Evolutionary conservation across 805 yeast genomes (phyloP), one percentile per base, ranked within the genome.

Genomic region (Starmera caribaea): DNA sequence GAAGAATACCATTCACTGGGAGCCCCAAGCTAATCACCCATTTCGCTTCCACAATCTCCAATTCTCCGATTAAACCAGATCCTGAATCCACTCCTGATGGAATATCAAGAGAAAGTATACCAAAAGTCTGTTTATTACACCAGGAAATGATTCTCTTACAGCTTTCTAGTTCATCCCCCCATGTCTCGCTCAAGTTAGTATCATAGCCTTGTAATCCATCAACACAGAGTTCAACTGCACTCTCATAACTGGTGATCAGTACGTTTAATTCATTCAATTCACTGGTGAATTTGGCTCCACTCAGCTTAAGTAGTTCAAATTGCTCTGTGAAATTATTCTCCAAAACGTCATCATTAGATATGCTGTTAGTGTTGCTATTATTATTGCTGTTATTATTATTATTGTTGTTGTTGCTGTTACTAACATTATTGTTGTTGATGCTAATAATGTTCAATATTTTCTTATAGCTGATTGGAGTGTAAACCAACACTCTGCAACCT

Each of bases 141-240:
- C 96, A 88, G 5, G 61, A 57, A 21, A 85, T 72, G 15, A 85
- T 57, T 29, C 65, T 60, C 26, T 56, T 53, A 9, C 73, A 66
- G 16, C 51, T 49, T 17, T 59, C 50, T 16, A 68, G 46, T 38
- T 74, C 79, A 2, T 41, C 46, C 3, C 50, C 59, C 52, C 55
- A 39, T 50, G 80, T 57, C 54, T 83, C 92, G 28, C 71, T 70
- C 38, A 84, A 59, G 40, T 74, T 81, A 17, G 76, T 73, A 49
- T 85, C 92, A 47, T 75, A 81, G 1, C 96, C 96, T 54, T 84
- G 95, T 48, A 88, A 65, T 1, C 88, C 92, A 57, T 88, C 97
- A 15, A 88, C 53, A 9, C 87, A 72, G 43, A 88, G 65, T 54
- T 87, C 95, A 13, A 84, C 76, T 0, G 95, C 92, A 2, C 85